These are phyloP conservation scores for Knoxdaviesia proteae DNA, from an alignment of 2,329 filamentous ascomycete genomes.

Conservation along the genomic window DNA sequence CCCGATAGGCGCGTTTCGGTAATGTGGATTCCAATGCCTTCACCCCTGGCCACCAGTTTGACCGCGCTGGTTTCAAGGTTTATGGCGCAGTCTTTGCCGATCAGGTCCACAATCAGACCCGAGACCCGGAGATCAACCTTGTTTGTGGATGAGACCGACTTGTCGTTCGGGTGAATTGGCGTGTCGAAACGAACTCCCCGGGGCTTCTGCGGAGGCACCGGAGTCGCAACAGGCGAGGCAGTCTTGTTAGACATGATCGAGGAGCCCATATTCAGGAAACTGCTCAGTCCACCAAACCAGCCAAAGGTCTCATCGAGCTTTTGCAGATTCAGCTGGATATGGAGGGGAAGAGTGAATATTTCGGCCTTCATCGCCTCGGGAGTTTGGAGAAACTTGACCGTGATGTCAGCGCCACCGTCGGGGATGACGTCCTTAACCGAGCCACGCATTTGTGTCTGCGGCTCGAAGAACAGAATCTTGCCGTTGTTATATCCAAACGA, in stretches of 20 bases:
- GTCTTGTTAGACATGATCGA: constrained; percentile 62
- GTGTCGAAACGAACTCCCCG: constrained; percentile 38
- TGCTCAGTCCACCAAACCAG: constrained; percentile 80
- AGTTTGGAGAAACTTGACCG: constrained; percentile 27
- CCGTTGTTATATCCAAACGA: constrained; percentile 40
- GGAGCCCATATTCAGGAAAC: constrained; percentile 69
- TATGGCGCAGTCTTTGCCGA: constrained; percentile 57
- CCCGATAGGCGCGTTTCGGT: constrained; percentile 57
- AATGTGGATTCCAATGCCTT: constrained; percentile 51
- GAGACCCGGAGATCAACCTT: constrained; percentile 64
- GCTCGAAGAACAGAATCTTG: constrained; percentile 42
- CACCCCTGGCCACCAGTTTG: constrained; percentile 57
- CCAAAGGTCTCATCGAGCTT: constrained; percentile 69
- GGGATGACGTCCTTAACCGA: constrained; percentile 39
- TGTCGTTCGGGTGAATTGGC: constrained; percentile 26
- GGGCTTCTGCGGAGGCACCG: constrained; percentile 19
- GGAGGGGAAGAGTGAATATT: constrained; percentile 56
- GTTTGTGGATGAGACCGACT: constrained; percentile 24
- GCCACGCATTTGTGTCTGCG: constrained; percentile 31
- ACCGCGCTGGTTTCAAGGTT: constrained; percentile 59
- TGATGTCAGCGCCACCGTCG: constrained; percentile 34
- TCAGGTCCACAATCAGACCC: constrained; percentile 54
- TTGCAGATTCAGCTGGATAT: constrained; percentile 56
- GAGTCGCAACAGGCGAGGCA: constrained; percentile 16
- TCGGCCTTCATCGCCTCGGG: constrained; percentile 30